Evolutionary conservation across 352 stramenopile genomes (phyloP).

Genomic region (Phytophthora capsici): DNA sequence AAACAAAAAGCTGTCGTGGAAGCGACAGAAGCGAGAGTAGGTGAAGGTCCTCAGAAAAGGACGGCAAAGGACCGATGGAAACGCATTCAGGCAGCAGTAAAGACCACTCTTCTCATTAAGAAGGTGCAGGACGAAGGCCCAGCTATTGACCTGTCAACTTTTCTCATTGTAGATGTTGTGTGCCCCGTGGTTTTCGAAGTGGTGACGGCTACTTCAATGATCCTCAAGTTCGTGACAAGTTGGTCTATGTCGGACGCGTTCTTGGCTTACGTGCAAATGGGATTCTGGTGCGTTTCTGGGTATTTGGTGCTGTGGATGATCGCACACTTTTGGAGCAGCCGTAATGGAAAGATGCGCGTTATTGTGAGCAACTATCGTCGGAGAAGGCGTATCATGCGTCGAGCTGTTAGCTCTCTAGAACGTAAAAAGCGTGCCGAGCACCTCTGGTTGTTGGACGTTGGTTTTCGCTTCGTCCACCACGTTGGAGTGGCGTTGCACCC

Average conservation of each 20-base stretch:
- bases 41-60: slow-evolving; percentile 16
- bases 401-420: slow-evolving; percentile 56
- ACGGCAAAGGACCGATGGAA: slow-evolving; percentile 58
- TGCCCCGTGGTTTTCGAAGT: slow-evolving; percentile 79
- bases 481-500: slow-evolving; percentile 55
- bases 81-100: slow-evolving; percentile 54
- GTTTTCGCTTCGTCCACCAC: slow-evolving; percentile 77
- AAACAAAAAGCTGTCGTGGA: slow-evolving; percentile 34
- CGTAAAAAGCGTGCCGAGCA: slow-evolving; percentile 70
- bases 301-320: slow-evolving; percentile 79
- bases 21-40: slow-evolving; percentile 20
- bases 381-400: slow-evolving; percentile 55
- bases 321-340: slow-evolving; percentile 81
- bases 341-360: slow-evolving; percentile 77
- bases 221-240: slow-evolving; percentile 56
- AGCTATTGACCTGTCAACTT: slow-evolving; percentile 73
- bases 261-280: slow-evolving; percentile 71
- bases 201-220: slow-evolving; percentile 51
- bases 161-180: slow-evolving; percentile 77
- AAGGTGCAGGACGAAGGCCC: slow-evolving; percentile 65
- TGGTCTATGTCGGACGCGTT: slow-evolving; percentile 73
- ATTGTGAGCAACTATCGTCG: slow-evolving; percentile 83
- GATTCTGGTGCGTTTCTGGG: slow-evolving; percentile 61
- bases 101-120: slow-evolving; percentile 63
- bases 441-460: slow-evolving; percentile 78